phyloP scores from a whole-genome alignment of 345 rosid genomes.

The Sisymbrium altissimum region DNA sequence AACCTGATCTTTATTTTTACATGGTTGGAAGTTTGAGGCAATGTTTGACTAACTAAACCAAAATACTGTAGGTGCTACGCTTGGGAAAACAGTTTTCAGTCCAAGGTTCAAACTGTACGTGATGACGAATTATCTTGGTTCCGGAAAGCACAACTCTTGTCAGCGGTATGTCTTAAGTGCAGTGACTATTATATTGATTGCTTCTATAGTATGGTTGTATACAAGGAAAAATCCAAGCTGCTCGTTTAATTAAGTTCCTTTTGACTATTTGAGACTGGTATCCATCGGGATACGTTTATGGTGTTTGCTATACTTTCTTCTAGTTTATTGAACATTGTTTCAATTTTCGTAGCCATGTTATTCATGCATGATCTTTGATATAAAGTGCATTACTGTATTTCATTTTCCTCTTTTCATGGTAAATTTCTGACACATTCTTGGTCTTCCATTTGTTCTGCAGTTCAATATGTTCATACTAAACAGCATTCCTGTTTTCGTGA shows the following conservation, averaged over 20 bases:
- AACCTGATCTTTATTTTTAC: not conserved
- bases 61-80: conserved; percentile 81
- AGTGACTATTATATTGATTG: conserved; percentile 21
- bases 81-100: conserved; percentile 94
- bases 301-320: not conserved
- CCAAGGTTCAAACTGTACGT: conserved; percentile 76
- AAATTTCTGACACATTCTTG: conserved; percentile 33
- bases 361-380: not conserved
- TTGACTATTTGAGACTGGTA: not conserved
- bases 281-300: not conserved
- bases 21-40: conserved; percentile 20
- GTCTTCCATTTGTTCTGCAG: conserved; percentile 52
- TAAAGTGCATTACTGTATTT: conserved; percentile 13
- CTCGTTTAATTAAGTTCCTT: not conserved
- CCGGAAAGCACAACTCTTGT: conserved; percentile 80
- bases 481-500: conserved; percentile 89
- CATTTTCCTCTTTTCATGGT: not conserved
- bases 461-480: conserved; percentile 74
- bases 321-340: conserved; percentile 8
- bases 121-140: conserved; percentile 95
- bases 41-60: conserved; percentile 16
- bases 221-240: not conserved
- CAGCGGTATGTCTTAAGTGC: conserved; percentile 61
- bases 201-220: conserved; percentile 1
- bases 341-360: not conserved